Percentiles rank a stretch among this genome's conserved stretches.
Conservation (phyloP, 2,329 filamentous ascomycete genomes). For the Karstenula rhodostoma region DNA sequence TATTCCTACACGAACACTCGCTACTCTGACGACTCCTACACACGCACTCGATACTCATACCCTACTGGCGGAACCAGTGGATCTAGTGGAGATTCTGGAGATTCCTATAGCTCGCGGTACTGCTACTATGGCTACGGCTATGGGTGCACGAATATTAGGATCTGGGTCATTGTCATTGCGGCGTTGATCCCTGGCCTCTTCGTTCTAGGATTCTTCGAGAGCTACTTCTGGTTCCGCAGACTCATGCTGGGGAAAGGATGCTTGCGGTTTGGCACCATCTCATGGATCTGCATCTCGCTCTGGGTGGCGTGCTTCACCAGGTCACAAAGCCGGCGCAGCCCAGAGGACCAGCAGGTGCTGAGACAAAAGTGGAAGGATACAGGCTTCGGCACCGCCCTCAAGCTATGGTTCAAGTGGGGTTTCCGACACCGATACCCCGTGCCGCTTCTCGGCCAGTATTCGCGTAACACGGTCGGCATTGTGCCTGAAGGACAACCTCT, state of each 20-base stretch:
- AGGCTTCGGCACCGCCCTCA: constrained; percentile 36
- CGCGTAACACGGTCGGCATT: constrained; percentile 38
- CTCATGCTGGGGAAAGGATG: constrained; percentile 43
- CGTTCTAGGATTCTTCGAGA: constrained; percentile 42
- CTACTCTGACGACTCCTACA: background rate
- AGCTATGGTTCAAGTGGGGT: constrained; percentile 44
- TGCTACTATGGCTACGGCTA: constrained; percentile 25
- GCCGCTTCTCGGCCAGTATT: constrained; percentile 40
- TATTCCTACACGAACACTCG: background rate
- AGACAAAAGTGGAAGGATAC: constrained; percentile 41
- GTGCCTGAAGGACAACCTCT: constrained; percentile 37
- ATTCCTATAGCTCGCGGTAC: constrained; percentile 3
- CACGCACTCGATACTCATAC: background rate
- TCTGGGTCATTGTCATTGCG: constrained; percentile 42
- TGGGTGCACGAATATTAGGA: constrained; percentile 27
- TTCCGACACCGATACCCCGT: constrained; percentile 42
- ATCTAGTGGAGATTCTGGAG: constrained; percentile 16
- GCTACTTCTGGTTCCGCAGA: constrained; percentile 46
- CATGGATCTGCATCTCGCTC: constrained; percentile 40
- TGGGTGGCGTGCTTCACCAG: constrained; percentile 44
- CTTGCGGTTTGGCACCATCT: constrained; percentile 43
- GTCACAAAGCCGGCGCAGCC: constrained; percentile 39
- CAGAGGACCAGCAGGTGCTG: constrained; percentile 41
- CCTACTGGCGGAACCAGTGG: constrained; percentile 13
- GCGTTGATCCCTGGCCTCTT: constrained; percentile 38